Evolutionary conservation across 2,329 filamentous ascomycete genomes (phyloP), one percentile per base, ranked within the genome.

Genomic region (Mycosphaerella sp.): DNA sequence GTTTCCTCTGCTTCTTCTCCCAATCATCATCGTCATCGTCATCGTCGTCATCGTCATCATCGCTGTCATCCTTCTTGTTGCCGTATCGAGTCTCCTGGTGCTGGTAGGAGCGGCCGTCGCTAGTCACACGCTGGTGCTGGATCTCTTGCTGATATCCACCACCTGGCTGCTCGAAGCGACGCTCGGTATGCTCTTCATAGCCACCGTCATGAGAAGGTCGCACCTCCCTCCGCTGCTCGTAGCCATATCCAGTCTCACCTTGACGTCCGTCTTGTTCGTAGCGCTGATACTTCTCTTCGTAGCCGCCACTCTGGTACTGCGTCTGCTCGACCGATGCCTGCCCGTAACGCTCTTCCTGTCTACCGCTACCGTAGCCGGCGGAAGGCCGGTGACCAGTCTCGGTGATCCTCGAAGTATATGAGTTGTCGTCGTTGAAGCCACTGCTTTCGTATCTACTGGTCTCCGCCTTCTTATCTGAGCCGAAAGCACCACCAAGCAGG

Each of bases 401-500:
- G 10, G 78, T 80, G 59, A 81, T 78, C 5, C 76, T 80, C 64
- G 84, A 77, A 3, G 76, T 80, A 68, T 83, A 81, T 6, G 80
- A 82, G 21, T 81, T 82, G 53, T 86, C 80, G 52, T 86, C 80
- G n/a, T 57, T 53, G 42, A 81, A 78, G 34, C 76, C 76, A 54
- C 79, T 73, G 60, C 75, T 76, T 51, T 76, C 73, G 60, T 78
- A 79, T 6, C 59, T 59, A 45, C 72, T 74, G 64, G 82, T 76
- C 53, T 77, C 81, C 44, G 82, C 75, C 34, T 79, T 64, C 32
- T 79, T 64, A 39, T 52, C 54, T 53, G 57, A 62, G 12, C 76
- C 75, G 49, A 86, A 80, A 11, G 78, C 78, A 10, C 79, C 79
- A 9, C 83, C 81, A 7, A 95, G 78, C 12, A 91, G 72, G 39